Evolutionary conservation across 345 rosid genomes (phyloP).

Genomic region (Viola odorata): DNA sequence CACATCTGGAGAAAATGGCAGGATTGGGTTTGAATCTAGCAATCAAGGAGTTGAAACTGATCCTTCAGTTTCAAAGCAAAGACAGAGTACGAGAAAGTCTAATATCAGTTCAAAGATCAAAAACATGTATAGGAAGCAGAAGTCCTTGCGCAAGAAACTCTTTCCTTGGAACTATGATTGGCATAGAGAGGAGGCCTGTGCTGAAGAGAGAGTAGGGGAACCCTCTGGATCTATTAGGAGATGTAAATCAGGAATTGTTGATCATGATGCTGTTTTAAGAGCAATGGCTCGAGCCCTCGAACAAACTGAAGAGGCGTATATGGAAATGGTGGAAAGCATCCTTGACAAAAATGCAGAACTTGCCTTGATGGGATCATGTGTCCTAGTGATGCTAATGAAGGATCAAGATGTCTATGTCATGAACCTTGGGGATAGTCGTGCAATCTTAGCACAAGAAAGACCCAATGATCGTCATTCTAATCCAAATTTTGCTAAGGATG

Average conservation of each 20-base stretch:
- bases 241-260: conserved; percentile 69
- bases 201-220: conserved; percentile 58
- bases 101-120: conserved; percentile 56
- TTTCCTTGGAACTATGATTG: conserved; percentile 98
- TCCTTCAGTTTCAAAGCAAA: conserved; percentile 36
- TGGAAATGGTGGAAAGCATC: conserved; percentile 90
- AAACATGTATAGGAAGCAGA: conserved; percentile 71
- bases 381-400: conserved; percentile 92
- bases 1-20: conserved; percentile 69
- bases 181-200: conserved; percentile 73
- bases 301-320: conserved; percentile 73
- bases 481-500: conserved; percentile 54
- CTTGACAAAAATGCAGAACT: conserved; percentile 85
- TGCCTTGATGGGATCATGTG: conserved; percentile 95
- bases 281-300: conserved; percentile 79
- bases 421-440: conserved; percentile 96
- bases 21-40: conserved; percentile 30
- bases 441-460: conserved; percentile 83
- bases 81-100: conserved; percentile 50
- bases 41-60: conserved; percentile 25
- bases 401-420: conserved; percentile 95
- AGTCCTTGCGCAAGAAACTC: conserved; percentile 80
- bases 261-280: conserved; percentile 73
- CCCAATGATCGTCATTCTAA: conserved; percentile 67
- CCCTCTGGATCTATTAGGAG: conserved; percentile 69